Evolutionary conservation across 352 stramenopile genomes (phyloP), one percentile per base, ranked within the genome.

Genomic region (Phytophthora pini): DNA sequence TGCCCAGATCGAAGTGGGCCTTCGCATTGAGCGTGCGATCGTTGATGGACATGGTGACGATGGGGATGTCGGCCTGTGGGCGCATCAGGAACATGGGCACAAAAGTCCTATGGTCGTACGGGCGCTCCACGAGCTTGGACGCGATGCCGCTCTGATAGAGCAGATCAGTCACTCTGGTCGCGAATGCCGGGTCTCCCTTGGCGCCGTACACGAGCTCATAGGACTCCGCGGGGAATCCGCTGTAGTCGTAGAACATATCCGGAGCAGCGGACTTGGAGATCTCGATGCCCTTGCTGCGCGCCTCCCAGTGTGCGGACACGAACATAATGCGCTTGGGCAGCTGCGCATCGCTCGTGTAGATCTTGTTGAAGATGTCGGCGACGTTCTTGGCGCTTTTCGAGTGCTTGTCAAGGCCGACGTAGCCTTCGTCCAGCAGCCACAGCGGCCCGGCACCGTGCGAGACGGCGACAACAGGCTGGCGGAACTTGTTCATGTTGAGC

Each of bases 1-100:
- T 66, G 47, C 88, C 86, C 6, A 95, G 36, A 5, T 64, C 49
- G 38, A 92, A 65, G 53, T 87, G 79, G 5, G 34, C 45, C n/a
- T 61, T 63, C 29, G 36, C 36, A 41, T 22, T 10, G 15, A 22
- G 38, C 38, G 7, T 43, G 13, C 15, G 38, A 9, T 22, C 38
- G 13, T 17, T 41, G 36, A 41, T 41, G 36, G 36, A 41, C 10
- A 17, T 41, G 12, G 36, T 41, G 36, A 41, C 36, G 36, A 41
- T 17, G 15, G 36, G 36, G 36, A 41, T 20, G 36, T 41, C 12
- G 11, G 36, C 36, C 12, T 20, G 36, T 4, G 32, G 12, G 12
- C 9, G 32, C 32, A 12, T 41, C 36, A 41, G 17, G 36, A 41
- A 41, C 9, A 41, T 15, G 36, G 12, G 36, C 12, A 41, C 5